A percentile compares a stretch with the other conserved stretches of the same genome.
Evolutionary conservation across 306 rosid species (phyloP).

Genomic region (Quercus ilex): DNA sequence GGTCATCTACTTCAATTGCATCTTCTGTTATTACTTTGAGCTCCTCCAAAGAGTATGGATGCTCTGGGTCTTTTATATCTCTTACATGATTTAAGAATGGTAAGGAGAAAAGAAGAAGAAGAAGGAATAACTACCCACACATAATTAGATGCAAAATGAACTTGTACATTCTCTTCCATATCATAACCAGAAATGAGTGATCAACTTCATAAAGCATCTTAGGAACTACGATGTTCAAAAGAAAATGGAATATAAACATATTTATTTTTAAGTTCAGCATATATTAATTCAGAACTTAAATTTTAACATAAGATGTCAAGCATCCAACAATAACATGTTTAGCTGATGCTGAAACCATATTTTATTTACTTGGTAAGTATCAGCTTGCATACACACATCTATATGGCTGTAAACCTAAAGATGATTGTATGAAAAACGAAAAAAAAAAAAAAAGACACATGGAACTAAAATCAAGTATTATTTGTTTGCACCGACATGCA

Average conservation of each 20-base stretch:
- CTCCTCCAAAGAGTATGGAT: constrained; percentile 93
- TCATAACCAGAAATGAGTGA: neutral
- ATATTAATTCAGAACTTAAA: neutral
- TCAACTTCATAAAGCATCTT: neutral
- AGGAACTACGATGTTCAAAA: neutral
- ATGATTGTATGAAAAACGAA: no score
- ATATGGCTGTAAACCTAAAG: no score
- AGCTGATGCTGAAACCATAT: neutral
- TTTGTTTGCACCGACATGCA: no score
- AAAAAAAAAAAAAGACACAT: neutral
- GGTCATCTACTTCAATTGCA: constrained; percentile 81
- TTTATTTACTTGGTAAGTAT: neutral
- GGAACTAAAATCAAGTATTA: neutral
- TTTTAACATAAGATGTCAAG: neutral
- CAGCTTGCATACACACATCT: no score
- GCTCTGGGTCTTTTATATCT: constrained; percentile 93
- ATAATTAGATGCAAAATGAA: neutral
- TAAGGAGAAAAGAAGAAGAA: constrained; percentile 30
- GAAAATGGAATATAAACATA: neutral
- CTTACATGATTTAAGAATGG: constrained; percentile 77
- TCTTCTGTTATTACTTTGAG: constrained; percentile 92
- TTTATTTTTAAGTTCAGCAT: neutral
- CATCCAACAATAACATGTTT: neutral
- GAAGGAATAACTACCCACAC: neutral
- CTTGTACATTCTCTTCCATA: neutral